Conservation (phyloP, 768 basidiomycete genomes). For the Pleurotus cornucopiae region DNA sequence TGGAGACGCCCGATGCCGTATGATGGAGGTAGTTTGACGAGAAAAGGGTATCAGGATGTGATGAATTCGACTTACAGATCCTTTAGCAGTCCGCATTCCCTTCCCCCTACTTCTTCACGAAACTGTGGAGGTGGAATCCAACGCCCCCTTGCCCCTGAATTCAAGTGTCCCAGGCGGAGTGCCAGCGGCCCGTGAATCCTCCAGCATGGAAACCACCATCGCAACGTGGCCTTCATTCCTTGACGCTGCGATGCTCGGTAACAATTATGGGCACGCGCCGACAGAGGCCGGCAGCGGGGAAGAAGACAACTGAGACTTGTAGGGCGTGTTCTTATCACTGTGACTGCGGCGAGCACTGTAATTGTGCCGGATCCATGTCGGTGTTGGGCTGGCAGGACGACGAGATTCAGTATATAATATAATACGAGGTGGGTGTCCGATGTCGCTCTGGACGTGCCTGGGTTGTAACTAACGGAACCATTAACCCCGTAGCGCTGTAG, state of each 20-base stretch:
- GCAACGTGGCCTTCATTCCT: slow-evolving; percentile 3
- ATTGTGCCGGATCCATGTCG: too few species aligned
- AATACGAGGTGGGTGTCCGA: background rate
- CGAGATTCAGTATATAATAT: background rate
- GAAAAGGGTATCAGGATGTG: too few species aligned
- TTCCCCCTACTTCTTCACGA: too few species aligned
- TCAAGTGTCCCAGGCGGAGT: background rate
- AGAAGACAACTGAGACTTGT: background rate
- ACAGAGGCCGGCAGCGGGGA: background rate
- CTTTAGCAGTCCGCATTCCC: too few species aligned
- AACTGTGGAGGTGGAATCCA: too few species aligned
- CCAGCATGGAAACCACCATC: background rate
- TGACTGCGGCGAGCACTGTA: too few species aligned
- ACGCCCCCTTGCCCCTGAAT: background rate
- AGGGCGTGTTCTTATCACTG: background rate
- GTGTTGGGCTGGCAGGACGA: background rate
- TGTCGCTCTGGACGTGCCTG: slow-evolving; percentile 1
- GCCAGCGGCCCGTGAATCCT: too few species aligned
- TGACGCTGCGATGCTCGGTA: background rate
- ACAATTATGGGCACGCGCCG: background rate
- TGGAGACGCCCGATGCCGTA: too few species aligned
- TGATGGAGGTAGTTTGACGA: too few species aligned
- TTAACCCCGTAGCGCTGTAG: background rate
- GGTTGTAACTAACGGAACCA: background rate
- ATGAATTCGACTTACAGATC: too few species aligned